A percentile compares a stretch with the other conserved stretches of the same genome.
phyloP scores from a whole-genome alignment of 352 stramenopile genomes.

The Pseudoperonospora humuli region DNA sequence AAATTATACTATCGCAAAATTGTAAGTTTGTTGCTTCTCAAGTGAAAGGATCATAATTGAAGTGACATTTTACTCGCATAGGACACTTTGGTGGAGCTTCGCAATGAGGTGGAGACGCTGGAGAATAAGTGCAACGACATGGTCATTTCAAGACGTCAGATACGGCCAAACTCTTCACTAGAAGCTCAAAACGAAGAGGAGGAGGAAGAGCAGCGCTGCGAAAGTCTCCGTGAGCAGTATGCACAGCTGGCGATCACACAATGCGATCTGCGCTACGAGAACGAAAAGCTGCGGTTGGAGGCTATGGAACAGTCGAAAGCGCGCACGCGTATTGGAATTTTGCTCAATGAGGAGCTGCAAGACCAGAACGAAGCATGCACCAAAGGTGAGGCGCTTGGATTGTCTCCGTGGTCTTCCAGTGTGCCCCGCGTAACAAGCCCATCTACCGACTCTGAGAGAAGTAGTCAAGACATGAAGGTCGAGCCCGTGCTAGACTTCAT shows the following conservation, averaged over 20 bases:
- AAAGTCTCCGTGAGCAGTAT: slow-evolving; percentile 41
- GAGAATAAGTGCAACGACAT: slow-evolving; percentile 40
- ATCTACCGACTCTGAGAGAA: too few relatives aligned
- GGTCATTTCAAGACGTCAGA: slow-evolving; percentile 19
- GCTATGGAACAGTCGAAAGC: slow-evolving; percentile 57
- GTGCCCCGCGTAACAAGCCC: not conserved
- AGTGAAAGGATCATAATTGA: too few relatives aligned
- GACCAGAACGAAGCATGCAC: slow-evolving; percentile 25
- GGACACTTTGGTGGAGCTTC: slow-evolving; percentile 56
- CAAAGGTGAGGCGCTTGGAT: slow-evolving; percentile 11
- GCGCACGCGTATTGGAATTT: slow-evolving; percentile 42
- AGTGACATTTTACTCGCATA: slow-evolving; percentile 2
- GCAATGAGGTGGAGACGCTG: slow-evolving; percentile 36
- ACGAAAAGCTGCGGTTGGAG: slow-evolving; percentile 36
- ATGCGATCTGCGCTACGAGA: slow-evolving; percentile 49
- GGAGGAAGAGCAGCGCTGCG: slow-evolving; percentile 19
- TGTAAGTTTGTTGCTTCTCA: slow-evolving; percentile 20
- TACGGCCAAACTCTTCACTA: slow-evolving; percentile 6
- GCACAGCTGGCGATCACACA: slow-evolving; percentile 43
- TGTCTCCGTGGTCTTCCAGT: slow-evolving; percentile 1
- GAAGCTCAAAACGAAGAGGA: not conserved
- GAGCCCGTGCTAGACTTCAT: slow-evolving; percentile 16
- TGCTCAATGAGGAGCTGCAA: slow-evolving; percentile 44
- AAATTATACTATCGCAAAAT: slow-evolving; percentile 73
- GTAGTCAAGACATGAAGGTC: slow-evolving; percentile 5